Evolutionary conservation across 805 yeast genomes (phyloP), one percentile per base, ranked within the genome.

Genomic region (Lachancea dasiensis): DNA sequence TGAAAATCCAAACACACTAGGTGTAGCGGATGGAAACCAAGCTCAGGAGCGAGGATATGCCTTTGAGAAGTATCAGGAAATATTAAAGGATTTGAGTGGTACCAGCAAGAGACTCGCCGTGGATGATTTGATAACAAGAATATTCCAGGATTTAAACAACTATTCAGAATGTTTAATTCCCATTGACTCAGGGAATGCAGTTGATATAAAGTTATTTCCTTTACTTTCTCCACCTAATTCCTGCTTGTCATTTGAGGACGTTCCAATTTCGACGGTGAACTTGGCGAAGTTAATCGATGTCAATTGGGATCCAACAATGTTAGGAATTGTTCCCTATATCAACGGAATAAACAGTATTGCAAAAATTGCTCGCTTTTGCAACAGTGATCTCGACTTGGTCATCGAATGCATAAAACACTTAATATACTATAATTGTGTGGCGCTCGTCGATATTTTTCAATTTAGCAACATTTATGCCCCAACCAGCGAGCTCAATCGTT

Each of bases 281-380:
- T 64, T 92, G 23, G 71, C 72, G 20, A 65, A 73, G 26, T 67
- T 92, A 44, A 79, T 86, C 29, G 98, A 92, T 59, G 81, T 84
- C 6, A 81, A 84, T 51, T 92, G 98, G 97, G 98, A 92, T 60
- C 97, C 97, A 1, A 90, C 97, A 2, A 82, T 92, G 92, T 68
- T 86, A 31, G 81, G 83, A 48, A 84, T 92, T 17, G 63, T 86
- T 8, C 95, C 96, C 0, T 82, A 69, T 48, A 86, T 92, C 34
- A 77, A 92, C 52, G 98, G 99, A 1, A 69, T 87, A 34, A 90
- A 90, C 56, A 84, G 92, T 5, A 77, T 92, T 14, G 69, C 77
- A 25, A 71, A 73, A 39, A 90, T 94, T 26, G 76, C 95, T 14
- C 75, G 77, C 36, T 60, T 87, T 36, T 86, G 96, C 1, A 78